A percentile compares a stretch with the other conserved stretches of the same genome.
Evolutionary conservation across 371 early-diverging fungal species (phyloP).

Genomic region (Syncephalastrum sp.): DNA sequence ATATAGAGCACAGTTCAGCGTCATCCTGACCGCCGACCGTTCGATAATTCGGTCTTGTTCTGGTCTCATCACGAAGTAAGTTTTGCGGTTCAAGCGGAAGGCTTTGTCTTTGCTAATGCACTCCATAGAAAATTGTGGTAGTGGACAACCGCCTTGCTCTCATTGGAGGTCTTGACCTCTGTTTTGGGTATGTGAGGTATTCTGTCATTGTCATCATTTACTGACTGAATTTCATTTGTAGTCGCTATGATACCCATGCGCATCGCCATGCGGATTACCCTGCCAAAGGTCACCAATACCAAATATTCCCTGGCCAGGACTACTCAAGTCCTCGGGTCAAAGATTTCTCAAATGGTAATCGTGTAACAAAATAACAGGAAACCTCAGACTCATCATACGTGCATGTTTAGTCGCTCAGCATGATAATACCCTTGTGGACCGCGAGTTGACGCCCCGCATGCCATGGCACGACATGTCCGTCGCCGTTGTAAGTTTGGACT

Average conservation of each 20-base stretch:
- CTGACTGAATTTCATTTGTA: constrained; percentile 40
- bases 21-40: constrained; percentile 61
- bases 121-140: constrained; percentile 65
- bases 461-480: constrained; percentile 94
- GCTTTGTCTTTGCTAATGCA: neutral
- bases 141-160: constrained; percentile 75
- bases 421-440: constrained; percentile 55
- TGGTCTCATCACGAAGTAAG: constrained; percentile 18
- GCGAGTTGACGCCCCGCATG: constrained; percentile 75
- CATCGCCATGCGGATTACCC: constrained; percentile 78
- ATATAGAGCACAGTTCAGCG: constrained; percentile 48
- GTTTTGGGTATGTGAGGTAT: constrained; percentile 54
- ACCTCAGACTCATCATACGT: too few species aligned
- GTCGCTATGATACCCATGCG: constrained; percentile 84
- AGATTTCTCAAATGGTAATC: constrained; percentile 82
- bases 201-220: too few species aligned
- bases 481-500: constrained; percentile 45
- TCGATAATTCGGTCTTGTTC: constrained; percentile 8
- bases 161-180: constrained; percentile 81
- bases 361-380: constrained; percentile 28
- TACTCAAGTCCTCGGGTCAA: constrained; percentile 89
- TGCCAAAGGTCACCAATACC: constrained; percentile 37
- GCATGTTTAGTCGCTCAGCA: constrained; percentile 45
- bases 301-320: constrained; percentile 83
- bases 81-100: neutral